phyloP scores from a whole-genome alignment of 441 rosid genomes.

The Pelargonium fulgidum region DNA sequence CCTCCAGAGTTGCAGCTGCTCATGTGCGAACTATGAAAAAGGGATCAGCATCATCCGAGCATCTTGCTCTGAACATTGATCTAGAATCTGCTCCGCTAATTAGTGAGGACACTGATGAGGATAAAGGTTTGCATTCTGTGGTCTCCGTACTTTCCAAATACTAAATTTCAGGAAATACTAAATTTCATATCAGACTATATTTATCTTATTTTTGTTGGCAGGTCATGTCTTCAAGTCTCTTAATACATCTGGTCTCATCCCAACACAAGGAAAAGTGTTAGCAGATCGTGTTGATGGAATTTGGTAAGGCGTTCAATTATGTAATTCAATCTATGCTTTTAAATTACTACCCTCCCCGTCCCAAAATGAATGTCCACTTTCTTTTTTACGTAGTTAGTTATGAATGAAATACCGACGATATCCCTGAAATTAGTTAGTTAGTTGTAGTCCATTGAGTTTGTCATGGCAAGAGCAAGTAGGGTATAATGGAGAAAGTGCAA shows the following conservation, averaged over 20 bases:
- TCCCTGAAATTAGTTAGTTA: no score
- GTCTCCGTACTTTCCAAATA: conserved; percentile 10
- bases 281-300: conserved; percentile 90
- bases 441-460: no score
- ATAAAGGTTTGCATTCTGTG: conserved; percentile 52
- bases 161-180: background rate
- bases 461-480: no score
- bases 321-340: background rate
- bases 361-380: background rate
- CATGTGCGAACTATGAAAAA: conserved; percentile 71
- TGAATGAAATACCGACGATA: no score
- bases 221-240: conserved; percentile 87
- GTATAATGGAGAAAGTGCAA: no score
- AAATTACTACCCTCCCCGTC: no score
- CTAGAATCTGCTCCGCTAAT: conserved; percentile 57
- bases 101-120: conserved; percentile 59
- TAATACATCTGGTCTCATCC: conserved; percentile 74
- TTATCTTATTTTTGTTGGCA: conserved; percentile 25
- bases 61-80: conserved; percentile 74
- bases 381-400: no score
- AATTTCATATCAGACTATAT: background rate
- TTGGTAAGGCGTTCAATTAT: conserved; percentile 43
- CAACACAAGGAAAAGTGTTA: conserved; percentile 73
- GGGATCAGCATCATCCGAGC: conserved; percentile 78
- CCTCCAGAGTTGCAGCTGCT: conserved; percentile 74